Evolutionary conservation across 202 grass and related monocot species (phyloP), one percentile per base, ranked within the genome.

Genomic region (Schoenoplectus tabernaemontani): DNA sequence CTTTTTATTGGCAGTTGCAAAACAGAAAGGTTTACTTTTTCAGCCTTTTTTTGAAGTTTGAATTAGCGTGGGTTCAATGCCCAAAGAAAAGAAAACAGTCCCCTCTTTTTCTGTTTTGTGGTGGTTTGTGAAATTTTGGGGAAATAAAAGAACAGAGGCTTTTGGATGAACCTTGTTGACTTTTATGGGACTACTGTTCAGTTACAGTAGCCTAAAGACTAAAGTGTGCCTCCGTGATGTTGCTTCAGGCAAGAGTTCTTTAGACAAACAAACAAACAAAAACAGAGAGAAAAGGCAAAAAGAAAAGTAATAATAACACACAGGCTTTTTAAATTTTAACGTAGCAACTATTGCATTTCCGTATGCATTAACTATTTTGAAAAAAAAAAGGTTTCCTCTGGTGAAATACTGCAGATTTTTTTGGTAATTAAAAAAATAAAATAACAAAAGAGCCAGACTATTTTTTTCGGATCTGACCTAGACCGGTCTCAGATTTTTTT

Each of bases 11-110:
- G 10, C 6, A 9, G 28, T 1, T 16, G 1, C 10, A 51, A 51
- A 51, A 51, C 7, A 19, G 44, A n/a, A n/a, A n/a, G 34, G 63
- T 50, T 64, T n/a, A 28, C 23, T 64, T 79, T 64, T 46, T 48
- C 77, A 62, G 77, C 57, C 16, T 78, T 79, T 63, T 42, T 47
- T 80, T 59, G 46, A 34, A 34, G 34, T 58, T 64, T 65, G 34
- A 80, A 80, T 64, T 43, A 63, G 37, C 77, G 77, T 80, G 77
- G 77, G 77, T 80, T 32, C 77, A 63, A 11, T 80, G 59, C 23
- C 77, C 54, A 64, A 80, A 65, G 59, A 79, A 47, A 48, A 63
- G 59, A 37, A 79, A 62, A 32, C 77, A 47, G 77, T 43, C 5
- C 57, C 16, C 19, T 6, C 38, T 26, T 78, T 54, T 28, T n/a